Base-by-base conservation (phyloP, 2,329 filamentous ascomycete genomes). In the Trichoderma lentiforme region DNA sequence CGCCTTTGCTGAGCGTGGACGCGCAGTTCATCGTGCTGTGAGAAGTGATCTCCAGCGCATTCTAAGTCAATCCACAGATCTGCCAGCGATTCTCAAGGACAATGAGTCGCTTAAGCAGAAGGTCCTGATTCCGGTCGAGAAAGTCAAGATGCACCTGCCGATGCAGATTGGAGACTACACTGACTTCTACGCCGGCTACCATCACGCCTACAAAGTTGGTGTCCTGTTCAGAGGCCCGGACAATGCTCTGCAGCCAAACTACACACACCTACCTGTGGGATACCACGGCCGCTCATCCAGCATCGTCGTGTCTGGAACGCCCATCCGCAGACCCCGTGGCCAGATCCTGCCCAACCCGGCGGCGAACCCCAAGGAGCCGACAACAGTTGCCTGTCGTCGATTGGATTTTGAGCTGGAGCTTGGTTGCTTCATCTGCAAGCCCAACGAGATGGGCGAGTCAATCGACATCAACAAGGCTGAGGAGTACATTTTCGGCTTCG, bases 91-190 rank as follows among this genome's bases (percentile, higher is more conserved):
- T 0, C 78, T 84, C 18, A 80, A 79, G 36, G 78, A 84, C 71
- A 82, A 84, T 53, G 74, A 78, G 14, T 72, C 73, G 2, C 78
- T 84, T 0, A 77, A 76, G 53, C 70, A 76, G 9, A 47, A 73
- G 1, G 79, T 78, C 7, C 70, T 82, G 15, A 7, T 83, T 5
- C 76, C 76, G 7, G 71, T 77, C 1, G 61, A 79, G 34, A 86
- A 87, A 5, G 87, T 91, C n/a, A 86, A 84, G 73, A 91, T 87
- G 76, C 92, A 95, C 74, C 76, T 95, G 1, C 93, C 93, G 1
- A 88, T 96, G 84, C 84, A 87, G 47, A 93, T 95, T 76, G 92
- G 92, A 36, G 93, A 95, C 78, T 95, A 95, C 79, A 93, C 93
- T 2, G 93, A 96, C 79, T 96, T 95, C 82, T 96, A 93, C 78